Conservation (phyloP, 2,329 filamentous ascomycete species). For the Clonostachys byssicola region DNA sequence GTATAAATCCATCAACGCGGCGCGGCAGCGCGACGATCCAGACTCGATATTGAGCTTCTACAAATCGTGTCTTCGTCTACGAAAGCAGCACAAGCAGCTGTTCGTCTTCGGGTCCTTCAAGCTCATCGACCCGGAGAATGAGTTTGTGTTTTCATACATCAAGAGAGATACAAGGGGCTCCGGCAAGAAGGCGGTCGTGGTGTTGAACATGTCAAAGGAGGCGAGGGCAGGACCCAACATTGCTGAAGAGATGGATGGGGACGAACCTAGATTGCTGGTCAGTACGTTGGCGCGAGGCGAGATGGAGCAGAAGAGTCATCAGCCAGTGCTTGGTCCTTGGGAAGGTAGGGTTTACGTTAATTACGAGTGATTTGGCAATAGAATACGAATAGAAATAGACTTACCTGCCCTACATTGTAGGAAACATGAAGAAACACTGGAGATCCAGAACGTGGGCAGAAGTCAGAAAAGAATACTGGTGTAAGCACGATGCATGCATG, state of each 20-base stretch:
- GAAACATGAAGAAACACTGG: too few species aligned
- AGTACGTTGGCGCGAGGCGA: constrained; percentile 10
- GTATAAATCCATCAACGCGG: constrained; percentile 52
- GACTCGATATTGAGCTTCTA: constrained; percentile 56
- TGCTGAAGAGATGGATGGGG: constrained; percentile 8
- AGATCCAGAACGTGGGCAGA: too few species aligned
- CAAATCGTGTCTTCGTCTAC: constrained; percentile 42
- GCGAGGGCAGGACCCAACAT: constrained; percentile 18
- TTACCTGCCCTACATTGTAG: too few species aligned
- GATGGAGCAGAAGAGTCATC: background rate
- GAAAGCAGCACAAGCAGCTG: constrained; percentile 51
- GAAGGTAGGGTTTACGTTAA: constrained; percentile 17
- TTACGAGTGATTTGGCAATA: background rate
- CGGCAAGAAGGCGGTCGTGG: constrained; percentile 26
- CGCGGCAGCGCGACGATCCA: constrained; percentile 34
- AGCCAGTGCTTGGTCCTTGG: constrained; percentile 13
- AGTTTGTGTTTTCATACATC: constrained; percentile 53
- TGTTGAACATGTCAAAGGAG: constrained; percentile 40
- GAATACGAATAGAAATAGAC: too few species aligned
- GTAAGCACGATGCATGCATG: too few species aligned
- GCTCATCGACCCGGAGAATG: constrained; percentile 42
- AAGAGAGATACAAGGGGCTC: constrained; percentile 20
- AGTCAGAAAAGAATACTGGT: too few species aligned
- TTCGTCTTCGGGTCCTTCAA: constrained; percentile 61
- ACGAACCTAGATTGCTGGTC: constrained; percentile 14